These are phyloP conservation scores for Microascus cirrosus DNA, from an alignment of 2,329 filamentous ascomycete genomes.

Conservation along the genomic window DNA sequence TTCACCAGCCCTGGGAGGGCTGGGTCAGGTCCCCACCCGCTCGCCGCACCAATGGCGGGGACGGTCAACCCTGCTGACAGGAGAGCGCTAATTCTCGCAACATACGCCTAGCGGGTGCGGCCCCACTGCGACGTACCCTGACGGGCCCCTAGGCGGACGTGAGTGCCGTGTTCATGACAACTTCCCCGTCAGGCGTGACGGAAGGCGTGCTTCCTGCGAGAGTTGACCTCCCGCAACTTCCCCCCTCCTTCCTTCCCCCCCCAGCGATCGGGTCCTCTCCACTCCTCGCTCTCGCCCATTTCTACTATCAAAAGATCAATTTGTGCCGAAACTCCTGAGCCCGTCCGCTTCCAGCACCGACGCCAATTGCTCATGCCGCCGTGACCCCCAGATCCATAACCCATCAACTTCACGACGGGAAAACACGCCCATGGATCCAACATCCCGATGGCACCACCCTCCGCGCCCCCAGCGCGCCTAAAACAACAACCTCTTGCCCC, in stretches of 20 bases:
- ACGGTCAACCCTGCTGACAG: background rate
- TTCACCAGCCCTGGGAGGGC: too few relatives aligned
- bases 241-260: background rate
- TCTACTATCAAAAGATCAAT: background rate
- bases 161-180: background rate
- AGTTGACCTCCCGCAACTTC: background rate
- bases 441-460: constrained; percentile 2
- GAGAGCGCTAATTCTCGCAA: background rate
- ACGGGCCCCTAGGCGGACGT: background rate
- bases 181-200: background rate
- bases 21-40: too few relatives aligned
- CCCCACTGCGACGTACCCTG: background rate
- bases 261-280: background rate
- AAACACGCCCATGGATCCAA: constrained; percentile 2
- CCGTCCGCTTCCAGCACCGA: background rate
- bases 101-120: background rate
- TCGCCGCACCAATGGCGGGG: background rate
- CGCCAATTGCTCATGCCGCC: background rate
- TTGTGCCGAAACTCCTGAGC: background rate
- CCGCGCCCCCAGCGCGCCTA: constrained; percentile 4
- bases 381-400: background rate
- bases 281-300: too few relatives aligned
- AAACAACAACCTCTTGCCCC: constrained; percentile 4
- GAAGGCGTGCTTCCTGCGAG: background rate
- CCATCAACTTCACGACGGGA: background rate